Evolutionary conservation across 2,329 filamentous ascomycete genomes (phyloP).

Genomic region (Ophiocordyceps robertsii): DNA sequence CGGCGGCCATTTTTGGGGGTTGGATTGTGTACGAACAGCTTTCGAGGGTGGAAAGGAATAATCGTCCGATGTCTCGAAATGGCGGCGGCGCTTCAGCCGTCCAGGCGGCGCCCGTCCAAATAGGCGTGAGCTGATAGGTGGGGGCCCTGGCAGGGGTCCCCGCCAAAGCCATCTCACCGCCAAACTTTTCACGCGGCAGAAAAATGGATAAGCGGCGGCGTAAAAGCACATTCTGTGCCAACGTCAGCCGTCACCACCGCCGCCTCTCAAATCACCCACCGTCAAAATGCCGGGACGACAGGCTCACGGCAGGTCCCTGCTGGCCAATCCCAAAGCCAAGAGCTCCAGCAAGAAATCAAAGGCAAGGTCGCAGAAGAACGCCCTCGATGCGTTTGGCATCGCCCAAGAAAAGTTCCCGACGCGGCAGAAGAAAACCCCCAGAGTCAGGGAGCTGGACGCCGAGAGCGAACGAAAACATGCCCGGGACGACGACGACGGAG

Average conservation of each 20-base stretch:
- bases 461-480: slow-evolving; percentile 30
- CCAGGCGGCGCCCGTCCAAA: too few species aligned
- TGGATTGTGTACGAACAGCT: background rate
- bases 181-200: slow-evolving; percentile 17
- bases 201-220: slow-evolving; percentile 6
- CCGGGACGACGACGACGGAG: slow-evolving; percentile 30
- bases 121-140: slow-evolving; percentile 17
- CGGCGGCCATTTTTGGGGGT: slow-evolving; percentile 23
- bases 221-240: background rate
- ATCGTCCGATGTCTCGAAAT: background rate
- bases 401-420: slow-evolving; percentile 38
- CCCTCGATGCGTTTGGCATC: slow-evolving; percentile 43
- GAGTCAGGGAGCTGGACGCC: slow-evolving; percentile 37
- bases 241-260: background rate
- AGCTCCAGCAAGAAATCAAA: slow-evolving; percentile 29
- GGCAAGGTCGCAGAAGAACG: slow-evolving; percentile 33
- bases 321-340: slow-evolving; percentile 23
- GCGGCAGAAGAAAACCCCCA: slow-evolving; percentile 31
- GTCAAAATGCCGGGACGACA: slow-evolving; percentile 43
- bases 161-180: slow-evolving; percentile 18
- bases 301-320: slow-evolving; percentile 40
- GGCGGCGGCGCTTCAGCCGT: background rate
- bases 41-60: background rate
- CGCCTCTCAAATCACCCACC: background rate
- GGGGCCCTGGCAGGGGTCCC: slow-evolving; percentile 9